Evolutionary conservation across 2,329 filamentous ascomycete genomes (phyloP).

Genomic region (Aquanectria penicillioides): DNA sequence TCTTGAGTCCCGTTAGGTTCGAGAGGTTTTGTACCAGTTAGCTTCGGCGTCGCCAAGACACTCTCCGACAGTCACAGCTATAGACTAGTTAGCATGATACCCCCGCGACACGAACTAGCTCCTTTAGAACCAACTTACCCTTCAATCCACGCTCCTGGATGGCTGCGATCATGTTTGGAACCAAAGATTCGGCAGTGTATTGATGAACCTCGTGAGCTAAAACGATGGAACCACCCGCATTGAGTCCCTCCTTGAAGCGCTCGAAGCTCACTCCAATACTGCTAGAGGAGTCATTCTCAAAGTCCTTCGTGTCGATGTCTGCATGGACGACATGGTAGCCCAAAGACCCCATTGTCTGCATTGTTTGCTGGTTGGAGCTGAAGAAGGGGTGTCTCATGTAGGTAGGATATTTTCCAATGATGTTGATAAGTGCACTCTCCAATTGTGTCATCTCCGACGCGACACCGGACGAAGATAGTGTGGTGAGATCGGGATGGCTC

Average conservation of each 20-base stretch:
- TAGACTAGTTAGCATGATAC: background rate
- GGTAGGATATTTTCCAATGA: slow-evolving; percentile 42
- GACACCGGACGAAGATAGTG: slow-evolving; percentile 36
- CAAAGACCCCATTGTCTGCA: slow-evolving; percentile 45
- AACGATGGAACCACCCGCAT: slow-evolving; percentile 51
- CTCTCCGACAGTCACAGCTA: slow-evolving; percentile 15
- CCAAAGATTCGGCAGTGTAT: slow-evolving; percentile 50
- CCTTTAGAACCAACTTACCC: background rate
- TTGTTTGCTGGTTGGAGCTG: slow-evolving; percentile 43
- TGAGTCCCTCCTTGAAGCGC: slow-evolving; percentile 35
- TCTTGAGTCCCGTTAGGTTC: background rate
- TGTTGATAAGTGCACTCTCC: slow-evolving; percentile 44
- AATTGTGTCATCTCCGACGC: slow-evolving; percentile 18
- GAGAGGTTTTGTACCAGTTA: slow-evolving; percentile 16
- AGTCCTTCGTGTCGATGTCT: slow-evolving; percentile 66
- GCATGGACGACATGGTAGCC: slow-evolving; percentile 64
- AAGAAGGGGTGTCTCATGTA: slow-evolving; percentile 53
- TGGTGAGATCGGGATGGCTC: slow-evolving; percentile 47
- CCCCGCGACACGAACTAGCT: background rate
- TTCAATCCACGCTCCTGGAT: slow-evolving; percentile 12
- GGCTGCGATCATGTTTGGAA: slow-evolving; percentile 24
- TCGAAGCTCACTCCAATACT: slow-evolving; percentile 54
- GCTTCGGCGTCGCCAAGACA: slow-evolving; percentile 1
- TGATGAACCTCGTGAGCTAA: slow-evolving; percentile 60
- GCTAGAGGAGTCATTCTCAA: slow-evolving; percentile 57